A percentile compares a stretch with the other conserved stretches of the same genome.
Conservation (phyloP, 805 yeast species). For the Sugiyamaella valdiviana region DNA sequence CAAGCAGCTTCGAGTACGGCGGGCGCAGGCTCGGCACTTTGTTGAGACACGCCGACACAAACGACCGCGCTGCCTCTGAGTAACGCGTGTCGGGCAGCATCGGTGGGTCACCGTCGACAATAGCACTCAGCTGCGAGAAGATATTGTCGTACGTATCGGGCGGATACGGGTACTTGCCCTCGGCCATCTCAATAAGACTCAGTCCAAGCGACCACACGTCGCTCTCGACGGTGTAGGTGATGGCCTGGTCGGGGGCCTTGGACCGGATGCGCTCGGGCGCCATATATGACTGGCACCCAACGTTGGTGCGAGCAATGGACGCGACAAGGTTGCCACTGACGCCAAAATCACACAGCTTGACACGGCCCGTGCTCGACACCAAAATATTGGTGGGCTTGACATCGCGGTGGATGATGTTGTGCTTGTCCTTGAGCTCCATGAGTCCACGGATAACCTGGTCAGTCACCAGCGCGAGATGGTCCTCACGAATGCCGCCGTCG, state of each 20-base stretch:
- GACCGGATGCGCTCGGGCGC: conserved; percentile 91
- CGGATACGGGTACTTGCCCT: conserved; percentile 93
- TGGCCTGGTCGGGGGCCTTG: conserved; percentile 30
- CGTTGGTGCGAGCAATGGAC: conserved; percentile 87
- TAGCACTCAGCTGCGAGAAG: conserved; percentile 88
- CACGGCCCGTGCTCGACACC: conserved; percentile 75
- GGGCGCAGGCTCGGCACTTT: conserved; percentile 82
- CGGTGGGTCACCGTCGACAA: conserved; percentile 96
- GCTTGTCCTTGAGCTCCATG: conserved; percentile 77
- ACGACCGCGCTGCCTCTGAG: conserved; percentile 71
- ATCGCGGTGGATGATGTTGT: conserved; percentile 91
- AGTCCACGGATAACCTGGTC: conserved; percentile 76
- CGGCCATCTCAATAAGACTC: conserved; percentile 83
- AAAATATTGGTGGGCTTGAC: conserved; percentile 94
- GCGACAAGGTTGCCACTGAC: conserved; percentile 94
- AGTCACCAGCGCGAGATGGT: conserved; percentile 71
- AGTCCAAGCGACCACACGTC: conserved; percentile 95
- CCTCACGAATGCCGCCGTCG: conserved; percentile 70
- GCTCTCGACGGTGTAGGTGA: conserved; percentile 75
- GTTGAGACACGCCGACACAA: conserved; percentile 62
- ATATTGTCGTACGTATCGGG: conserved; percentile 87
- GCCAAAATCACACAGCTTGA: conserved; percentile 92
- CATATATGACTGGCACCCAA: conserved; percentile 98
- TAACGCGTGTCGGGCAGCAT: conserved; percentile 55
- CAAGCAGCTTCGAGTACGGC: conserved; percentile 62